A percentile compares a stretch with the other conserved stretches of the same genome.
Conservation (phyloP, 805 yeast species). For the Grigorovia yakushimaensis region DNA sequence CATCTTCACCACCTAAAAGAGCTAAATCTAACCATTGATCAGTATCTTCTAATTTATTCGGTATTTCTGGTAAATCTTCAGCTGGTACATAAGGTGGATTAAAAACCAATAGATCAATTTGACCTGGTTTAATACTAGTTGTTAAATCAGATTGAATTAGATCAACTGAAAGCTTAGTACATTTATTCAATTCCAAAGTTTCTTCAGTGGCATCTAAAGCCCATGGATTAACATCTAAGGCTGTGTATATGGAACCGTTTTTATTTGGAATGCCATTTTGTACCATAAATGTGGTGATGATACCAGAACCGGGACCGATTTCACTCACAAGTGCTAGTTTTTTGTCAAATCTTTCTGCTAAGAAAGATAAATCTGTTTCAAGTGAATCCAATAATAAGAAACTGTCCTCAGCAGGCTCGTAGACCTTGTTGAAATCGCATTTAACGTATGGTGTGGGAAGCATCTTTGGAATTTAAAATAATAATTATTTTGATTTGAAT, state of each 20-base stretch:
- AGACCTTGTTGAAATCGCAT: conserved; percentile 62
- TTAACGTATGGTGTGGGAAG: conserved; percentile 66
- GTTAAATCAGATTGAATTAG: conserved; percentile 51
- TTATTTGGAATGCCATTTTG: conserved; percentile 41
- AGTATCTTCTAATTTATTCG: conserved; percentile 36
- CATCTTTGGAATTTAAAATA: conserved; percentile 38
- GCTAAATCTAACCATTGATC: conserved; percentile 82
- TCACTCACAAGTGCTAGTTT: conserved; percentile 56
- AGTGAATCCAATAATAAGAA: conserved; percentile 73
- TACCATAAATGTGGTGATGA: conserved; percentile 65
- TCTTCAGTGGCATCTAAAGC: conserved; percentile 49
- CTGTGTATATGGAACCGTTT: conserved; percentile 40
- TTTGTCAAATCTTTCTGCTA: conserved; percentile 25
- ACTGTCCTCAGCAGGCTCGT: conserved; percentile 93
- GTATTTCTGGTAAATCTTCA: conserved; percentile 55
- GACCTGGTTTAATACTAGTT: conserved; percentile 33
- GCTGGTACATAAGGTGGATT: conserved; percentile 98
- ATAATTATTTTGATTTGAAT: background rate
- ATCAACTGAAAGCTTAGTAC: conserved; percentile 31
- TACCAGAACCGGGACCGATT: conserved; percentile 88
- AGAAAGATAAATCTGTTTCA: conserved; percentile 43
- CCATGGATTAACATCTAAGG: conserved; percentile 74
- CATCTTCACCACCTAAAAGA: conserved; percentile 77
- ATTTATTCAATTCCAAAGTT: conserved; percentile 35
- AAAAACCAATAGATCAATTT: conserved; percentile 68